Evolutionary conservation across 805 yeast genomes (phyloP).

Genomic region (Nematodospora valgi): DNA sequence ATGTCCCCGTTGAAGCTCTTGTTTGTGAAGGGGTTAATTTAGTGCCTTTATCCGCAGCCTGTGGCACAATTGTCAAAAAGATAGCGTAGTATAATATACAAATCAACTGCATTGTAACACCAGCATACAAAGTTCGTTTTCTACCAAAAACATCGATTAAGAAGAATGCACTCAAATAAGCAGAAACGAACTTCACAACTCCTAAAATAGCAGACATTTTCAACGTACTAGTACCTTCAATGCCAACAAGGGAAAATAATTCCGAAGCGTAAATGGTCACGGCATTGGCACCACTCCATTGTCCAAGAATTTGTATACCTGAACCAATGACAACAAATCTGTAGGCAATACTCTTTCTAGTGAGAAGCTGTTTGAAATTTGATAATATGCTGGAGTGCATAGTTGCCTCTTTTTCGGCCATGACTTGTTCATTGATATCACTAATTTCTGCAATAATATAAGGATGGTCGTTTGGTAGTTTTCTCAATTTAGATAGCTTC

Average conservation of each 20-base stretch:
- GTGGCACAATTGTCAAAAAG: constrained; percentile 43
- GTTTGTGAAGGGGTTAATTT: constrained; percentile 26
- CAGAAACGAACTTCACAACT: constrained; percentile 46
- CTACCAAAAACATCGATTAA: constrained; percentile 51
- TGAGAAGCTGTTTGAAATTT: constrained; percentile 25
- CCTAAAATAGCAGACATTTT: constrained; percentile 50
- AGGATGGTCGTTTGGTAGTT: constrained; percentile 43
- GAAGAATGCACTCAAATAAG: constrained; percentile 48
- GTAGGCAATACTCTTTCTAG: constrained; percentile 37
- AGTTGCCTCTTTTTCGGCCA: constrained; percentile 20
- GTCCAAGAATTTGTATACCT: constrained; percentile 44
- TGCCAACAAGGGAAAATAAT: constrained; percentile 44
- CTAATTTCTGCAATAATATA: constrained; percentile 46
- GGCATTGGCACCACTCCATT: constrained; percentile 56
- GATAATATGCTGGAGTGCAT: constrained; percentile 16
- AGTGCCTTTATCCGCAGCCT: constrained; percentile 28
- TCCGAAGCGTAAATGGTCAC: constrained; percentile 54
- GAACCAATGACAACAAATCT: constrained; percentile 40
- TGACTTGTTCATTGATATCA: constrained; percentile 45
- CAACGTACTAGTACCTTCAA: constrained; percentile 33
- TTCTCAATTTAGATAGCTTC: constrained; percentile 40
- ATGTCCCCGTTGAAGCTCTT: constrained; percentile 43
- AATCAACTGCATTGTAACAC: constrained; percentile 41
- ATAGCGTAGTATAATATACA: constrained; percentile 45
- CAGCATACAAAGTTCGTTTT: constrained; percentile 44